Evolutionary conservation across 768 basidiomycete genomes (phyloP).

Genomic region (Termitomyces titanicus): DNA sequence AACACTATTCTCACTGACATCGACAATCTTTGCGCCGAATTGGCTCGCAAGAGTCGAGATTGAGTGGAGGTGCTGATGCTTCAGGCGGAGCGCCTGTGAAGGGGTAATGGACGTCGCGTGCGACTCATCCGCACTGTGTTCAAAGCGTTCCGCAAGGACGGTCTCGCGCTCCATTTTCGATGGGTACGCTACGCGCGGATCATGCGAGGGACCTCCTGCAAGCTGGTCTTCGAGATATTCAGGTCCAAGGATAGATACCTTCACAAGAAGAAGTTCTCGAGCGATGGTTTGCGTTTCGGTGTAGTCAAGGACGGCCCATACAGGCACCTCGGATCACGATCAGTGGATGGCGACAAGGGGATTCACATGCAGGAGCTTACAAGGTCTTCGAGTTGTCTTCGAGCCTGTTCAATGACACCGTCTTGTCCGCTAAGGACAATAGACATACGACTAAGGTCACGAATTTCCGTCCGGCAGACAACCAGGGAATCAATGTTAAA

Average conservation of each 20-base stretch:
- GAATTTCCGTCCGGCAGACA: slow-evolving; percentile 96
- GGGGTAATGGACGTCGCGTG: slow-evolving; percentile 52
- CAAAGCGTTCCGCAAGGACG: slow-evolving; percentile 73
- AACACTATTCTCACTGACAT: slow-evolving; percentile 91
- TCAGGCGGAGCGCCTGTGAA: slow-evolving; percentile 83
- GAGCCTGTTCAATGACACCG: slow-evolving; percentile 95
- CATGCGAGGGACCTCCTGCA: slow-evolving; percentile 78
- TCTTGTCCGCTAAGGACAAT: slow-evolving; percentile 97
- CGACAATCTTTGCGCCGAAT: slow-evolving; percentile 91
- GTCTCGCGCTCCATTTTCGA: slow-evolving; percentile 71
- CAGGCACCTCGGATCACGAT: slow-evolving; percentile 71
- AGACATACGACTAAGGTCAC: slow-evolving; percentile 96
- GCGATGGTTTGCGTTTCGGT: slow-evolving; percentile 89
- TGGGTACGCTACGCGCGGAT: slow-evolving; percentile 47
- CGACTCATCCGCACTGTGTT: slow-evolving; percentile 45
- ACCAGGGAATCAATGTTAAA: slow-evolving; percentile 99
- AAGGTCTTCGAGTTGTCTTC: slow-evolving; percentile 93
- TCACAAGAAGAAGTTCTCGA: slow-evolving; percentile 92
- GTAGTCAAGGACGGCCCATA: slow-evolving; percentile 99
- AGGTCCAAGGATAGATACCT: slow-evolving; percentile 95
- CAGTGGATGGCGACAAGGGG: background rate
- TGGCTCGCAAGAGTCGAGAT: slow-evolving; percentile 80
- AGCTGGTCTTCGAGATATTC: slow-evolving; percentile 96
- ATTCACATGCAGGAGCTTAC: slow-evolving; percentile 43
- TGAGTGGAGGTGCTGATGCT: slow-evolving; percentile 88